Conservation (phyloP, 371 early-diverging fungal species). For the Smittium culicis region DNA sequence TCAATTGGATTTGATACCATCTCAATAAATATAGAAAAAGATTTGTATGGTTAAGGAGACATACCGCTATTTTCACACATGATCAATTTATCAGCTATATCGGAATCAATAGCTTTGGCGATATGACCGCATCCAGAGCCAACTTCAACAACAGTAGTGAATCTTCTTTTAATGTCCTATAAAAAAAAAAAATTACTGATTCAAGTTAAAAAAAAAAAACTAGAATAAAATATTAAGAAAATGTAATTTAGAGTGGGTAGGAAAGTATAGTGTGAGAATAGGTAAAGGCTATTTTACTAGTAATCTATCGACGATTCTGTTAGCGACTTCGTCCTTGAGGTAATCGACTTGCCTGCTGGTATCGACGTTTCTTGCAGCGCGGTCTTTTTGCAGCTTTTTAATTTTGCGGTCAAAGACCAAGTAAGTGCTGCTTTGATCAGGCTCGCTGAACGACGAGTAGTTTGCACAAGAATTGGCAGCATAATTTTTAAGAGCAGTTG, state of each 20-base stretch:
- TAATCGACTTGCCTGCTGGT: constrained; percentile 73
- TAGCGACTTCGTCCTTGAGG: constrained; percentile 79
- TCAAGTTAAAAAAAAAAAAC: constrained; percentile 18
- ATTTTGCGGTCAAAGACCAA: constrained; percentile 59
- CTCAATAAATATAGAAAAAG: constrained; percentile 2
- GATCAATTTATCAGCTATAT: constrained; percentile 62
- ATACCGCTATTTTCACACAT: constrained; percentile 50
- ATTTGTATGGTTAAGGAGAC: background rate
- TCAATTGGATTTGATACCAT: background rate
- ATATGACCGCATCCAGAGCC: constrained; percentile 84
- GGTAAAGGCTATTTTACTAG: constrained; percentile 36
- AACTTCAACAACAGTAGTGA: constrained; percentile 70
- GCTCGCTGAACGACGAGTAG: background rate
- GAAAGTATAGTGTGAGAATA: background rate
- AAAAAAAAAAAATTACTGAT: background rate
- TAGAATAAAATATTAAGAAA: too few species aligned
- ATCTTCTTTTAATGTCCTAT: constrained; percentile 73
- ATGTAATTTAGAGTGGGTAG: too few species aligned
- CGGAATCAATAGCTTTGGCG: constrained; percentile 58
- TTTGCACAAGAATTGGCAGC: background rate
- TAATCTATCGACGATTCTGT: constrained; percentile 72
- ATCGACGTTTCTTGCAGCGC: constrained; percentile 48
- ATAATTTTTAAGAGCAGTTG: background rate
- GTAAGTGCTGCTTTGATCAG: constrained; percentile 26
- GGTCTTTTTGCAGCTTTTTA: constrained; percentile 63